Evolutionary conservation across 2,329 filamentous ascomycete species (phyloP).

Genomic region (Paraphoma chrysanthemicola): DNA sequence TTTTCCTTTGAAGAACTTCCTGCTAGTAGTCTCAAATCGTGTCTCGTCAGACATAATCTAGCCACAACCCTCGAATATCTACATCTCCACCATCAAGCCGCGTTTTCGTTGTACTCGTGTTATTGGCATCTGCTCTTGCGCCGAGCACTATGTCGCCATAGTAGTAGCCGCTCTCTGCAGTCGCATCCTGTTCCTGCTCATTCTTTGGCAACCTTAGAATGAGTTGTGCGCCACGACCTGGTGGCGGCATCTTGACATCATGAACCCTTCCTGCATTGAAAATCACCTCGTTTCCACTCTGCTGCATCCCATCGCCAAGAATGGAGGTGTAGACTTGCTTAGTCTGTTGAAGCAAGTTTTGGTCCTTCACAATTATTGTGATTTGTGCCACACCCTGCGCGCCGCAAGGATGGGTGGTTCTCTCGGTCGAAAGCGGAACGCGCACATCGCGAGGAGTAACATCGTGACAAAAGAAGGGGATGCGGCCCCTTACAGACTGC

Average conservation of each 20-base stretch:
- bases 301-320: slow-evolving; percentile 15
- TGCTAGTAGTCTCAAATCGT: no score
- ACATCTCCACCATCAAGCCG: not conserved
- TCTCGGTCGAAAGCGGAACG: slow-evolving; percentile 56
- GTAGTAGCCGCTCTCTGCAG: slow-evolving; percentile 27
- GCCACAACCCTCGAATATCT: not conserved
- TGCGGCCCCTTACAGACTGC: slow-evolving; percentile 51
- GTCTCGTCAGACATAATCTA: not conserved
- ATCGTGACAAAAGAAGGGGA: slow-evolving; percentile 70
- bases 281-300: slow-evolving; percentile 9
- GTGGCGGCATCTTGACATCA: slow-evolving; percentile 6
- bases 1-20: no score
- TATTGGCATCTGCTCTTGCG: not conserved
- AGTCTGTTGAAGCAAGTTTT: slow-evolving; percentile 18
- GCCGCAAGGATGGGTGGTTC: slow-evolving; percentile 59
- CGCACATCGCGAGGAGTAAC: slow-evolving; percentile 63
- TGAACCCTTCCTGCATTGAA: slow-evolving; percentile 25
- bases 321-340: slow-evolving; percentile 17
- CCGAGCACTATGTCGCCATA: slow-evolving; percentile 36
- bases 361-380: slow-evolving; percentile 31
- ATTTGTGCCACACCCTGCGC: slow-evolving; percentile 54
- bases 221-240: slow-evolving; percentile 23
- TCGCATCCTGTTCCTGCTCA: slow-evolving; percentile 21
- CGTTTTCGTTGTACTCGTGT: not conserved
- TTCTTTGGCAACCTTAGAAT: slow-evolving; percentile 26